phyloP scores from a whole-genome alignment of 352 stramenopile species.

The Lagenidium giganteum region DNA sequence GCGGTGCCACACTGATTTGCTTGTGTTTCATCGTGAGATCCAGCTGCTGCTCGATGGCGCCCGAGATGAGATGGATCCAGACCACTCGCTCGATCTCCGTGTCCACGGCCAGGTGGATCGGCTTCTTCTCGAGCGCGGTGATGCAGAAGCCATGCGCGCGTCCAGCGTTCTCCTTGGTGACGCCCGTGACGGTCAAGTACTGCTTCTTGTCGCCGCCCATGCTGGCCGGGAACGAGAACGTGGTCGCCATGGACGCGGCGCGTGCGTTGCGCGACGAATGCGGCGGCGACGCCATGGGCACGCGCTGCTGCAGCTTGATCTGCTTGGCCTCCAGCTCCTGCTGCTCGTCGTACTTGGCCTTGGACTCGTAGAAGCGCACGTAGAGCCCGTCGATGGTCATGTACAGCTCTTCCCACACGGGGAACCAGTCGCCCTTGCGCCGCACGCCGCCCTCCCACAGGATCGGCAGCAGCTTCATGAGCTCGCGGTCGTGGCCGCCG shows the following conservation, averaged over 20 bases:
- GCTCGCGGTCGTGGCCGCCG: conserved; percentile 21
- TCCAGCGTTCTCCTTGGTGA: conserved; percentile 52
- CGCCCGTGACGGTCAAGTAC: conserved; percentile 43
- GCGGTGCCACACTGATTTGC: neutral
- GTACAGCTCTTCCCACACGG: conserved; percentile 70
- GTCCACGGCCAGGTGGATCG: conserved; percentile 52
- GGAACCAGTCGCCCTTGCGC: conserved; percentile 76
- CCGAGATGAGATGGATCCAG: conserved; percentile 67
- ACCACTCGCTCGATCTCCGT: conserved; percentile 72
- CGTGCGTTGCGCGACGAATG: conserved; percentile 16
- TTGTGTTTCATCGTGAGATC: conserved; percentile 26
- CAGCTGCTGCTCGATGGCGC: conserved; percentile 51
- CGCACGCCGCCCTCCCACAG: conserved; percentile 55
- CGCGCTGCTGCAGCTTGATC: conserved; percentile 9
- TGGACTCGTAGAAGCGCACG: conserved; percentile 70
- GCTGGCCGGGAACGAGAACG: neutral
- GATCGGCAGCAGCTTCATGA: conserved; percentile 69
- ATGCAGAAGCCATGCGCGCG: conserved; percentile 52
- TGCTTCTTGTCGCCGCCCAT: conserved; percentile 35
- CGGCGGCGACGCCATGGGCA: conserved; percentile 22
- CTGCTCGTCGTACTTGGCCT: conserved; percentile 38
- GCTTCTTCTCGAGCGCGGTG: conserved; percentile 50
- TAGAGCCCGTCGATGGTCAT: conserved; percentile 53
- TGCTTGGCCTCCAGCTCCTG: conserved; percentile 29
- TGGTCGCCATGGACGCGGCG: conserved; percentile 11